phyloP scores from a whole-genome alignment of 176 grass and related monocot species.

The Musa acuminata region DNA sequence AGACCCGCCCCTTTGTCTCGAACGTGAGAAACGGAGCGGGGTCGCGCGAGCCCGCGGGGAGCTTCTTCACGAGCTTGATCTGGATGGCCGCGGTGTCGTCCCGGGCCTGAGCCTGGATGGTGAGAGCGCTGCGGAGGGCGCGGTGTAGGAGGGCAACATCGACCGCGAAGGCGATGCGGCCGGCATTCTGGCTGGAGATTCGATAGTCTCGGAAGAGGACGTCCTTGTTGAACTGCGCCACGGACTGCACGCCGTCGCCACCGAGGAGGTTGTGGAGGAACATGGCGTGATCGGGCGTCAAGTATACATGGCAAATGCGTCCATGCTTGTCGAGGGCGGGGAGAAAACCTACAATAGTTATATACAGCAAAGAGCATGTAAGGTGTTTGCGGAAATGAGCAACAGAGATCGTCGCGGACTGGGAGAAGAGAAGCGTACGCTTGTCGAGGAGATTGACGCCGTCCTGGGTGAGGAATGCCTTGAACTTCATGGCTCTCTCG shows the following conservation, averaged over 20 bases:
- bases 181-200: conserved; percentile 66
- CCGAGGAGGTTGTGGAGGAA: conserved; percentile 80
- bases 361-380: conserved; percentile 6
- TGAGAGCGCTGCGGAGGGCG: conserved; percentile 74
- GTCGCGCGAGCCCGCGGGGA: conserved; percentile 42
- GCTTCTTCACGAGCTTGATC: conserved; percentile 89
- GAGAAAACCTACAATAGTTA: conserved; percentile 45
- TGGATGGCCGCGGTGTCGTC: conserved; percentile 57
- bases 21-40: conserved; percentile 71
- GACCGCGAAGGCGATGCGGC: conserved; percentile 63
- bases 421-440: conserved; percentile 32
- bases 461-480: conserved; percentile 78
- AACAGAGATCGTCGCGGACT: not conserved
- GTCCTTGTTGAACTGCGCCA: conserved; percentile 80
- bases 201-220: conserved; percentile 85
- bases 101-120: conserved; percentile 53
- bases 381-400: conserved; percentile 47
- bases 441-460: conserved; percentile 84
- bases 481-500: conserved; percentile 58
- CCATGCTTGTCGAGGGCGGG: conserved; percentile 75
- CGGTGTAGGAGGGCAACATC: conserved; percentile 74
- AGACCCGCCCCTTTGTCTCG: conserved; percentile 74
- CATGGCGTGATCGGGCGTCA: conserved; percentile 68
- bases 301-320: conserved; percentile 67
- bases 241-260: conserved; percentile 68